Evolutionary conservation across 2,329 filamentous ascomycete species (phyloP).

Genomic region (Juglanconis juglandina): DNA sequence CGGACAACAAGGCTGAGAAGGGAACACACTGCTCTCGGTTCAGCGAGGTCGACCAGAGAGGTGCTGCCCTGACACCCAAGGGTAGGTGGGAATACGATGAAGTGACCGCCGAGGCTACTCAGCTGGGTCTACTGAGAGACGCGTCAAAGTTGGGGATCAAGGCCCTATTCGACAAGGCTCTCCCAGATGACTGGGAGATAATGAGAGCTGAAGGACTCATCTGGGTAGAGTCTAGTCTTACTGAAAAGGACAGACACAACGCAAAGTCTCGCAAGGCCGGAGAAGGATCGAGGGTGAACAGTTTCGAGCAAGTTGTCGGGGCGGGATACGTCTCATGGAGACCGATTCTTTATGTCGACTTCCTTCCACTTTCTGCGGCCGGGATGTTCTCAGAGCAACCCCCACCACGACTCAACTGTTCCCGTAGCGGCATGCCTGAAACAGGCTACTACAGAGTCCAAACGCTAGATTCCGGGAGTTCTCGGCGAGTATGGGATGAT

Average conservation of each 20-base stretch:
- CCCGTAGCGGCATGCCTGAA: not conserved
- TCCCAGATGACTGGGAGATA: constrained; percentile 40
- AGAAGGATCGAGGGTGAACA: not conserved
- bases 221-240: constrained; percentile 36
- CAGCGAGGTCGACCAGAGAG: constrained; percentile 52
- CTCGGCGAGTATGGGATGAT: constrained; percentile 6
- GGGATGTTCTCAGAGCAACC: constrained; percentile 35
- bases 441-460: not conserved
- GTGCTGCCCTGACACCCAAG: constrained; percentile 43
- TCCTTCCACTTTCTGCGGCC: constrained; percentile 49
- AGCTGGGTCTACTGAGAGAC: not conserved
- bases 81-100: constrained; percentile 45
- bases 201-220: constrained; percentile 34
- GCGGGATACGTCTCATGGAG: constrained; percentile 31
- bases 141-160: not conserved
- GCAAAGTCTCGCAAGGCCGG: not conserved
- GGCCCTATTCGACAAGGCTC: constrained; percentile 23
- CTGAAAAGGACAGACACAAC: constrained; percentile 2
- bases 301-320: constrained; percentile 21
- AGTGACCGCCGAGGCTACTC: constrained; percentile 33
- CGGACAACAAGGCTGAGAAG: not conserved
- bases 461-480: not conserved
- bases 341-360: constrained; percentile 54
- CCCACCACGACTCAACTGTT: constrained; percentile 2
- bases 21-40: constrained; percentile 45